phyloP scores from a whole-genome alignment of 768 basidiomycete species.

The Crassisporium funariophilum region DNA sequence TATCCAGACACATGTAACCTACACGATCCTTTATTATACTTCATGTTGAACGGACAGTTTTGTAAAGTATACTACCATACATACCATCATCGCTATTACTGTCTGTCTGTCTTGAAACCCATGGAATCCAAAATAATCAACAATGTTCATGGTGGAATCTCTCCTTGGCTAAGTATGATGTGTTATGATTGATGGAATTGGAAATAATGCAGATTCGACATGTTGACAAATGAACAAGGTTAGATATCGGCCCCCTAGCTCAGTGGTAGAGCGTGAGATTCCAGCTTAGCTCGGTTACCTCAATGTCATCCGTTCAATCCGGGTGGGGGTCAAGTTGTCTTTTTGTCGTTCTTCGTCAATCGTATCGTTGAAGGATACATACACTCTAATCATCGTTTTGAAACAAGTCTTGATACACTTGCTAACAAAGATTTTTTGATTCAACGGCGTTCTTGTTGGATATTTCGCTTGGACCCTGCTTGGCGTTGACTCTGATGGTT shows the following conservation, averaged over 20 bases:
- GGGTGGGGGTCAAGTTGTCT: conserved; percentile 33
- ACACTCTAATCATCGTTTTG: no score
- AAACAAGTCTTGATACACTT: no score
- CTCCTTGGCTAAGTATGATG: no score
- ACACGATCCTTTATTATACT: conserved; percentile 11
- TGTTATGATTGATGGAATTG: no score
- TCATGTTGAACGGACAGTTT: conserved; percentile 15
- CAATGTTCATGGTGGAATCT: no score
- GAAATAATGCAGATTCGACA: no score
- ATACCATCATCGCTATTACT: conserved; percentile 16
- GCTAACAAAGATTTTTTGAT: no score
- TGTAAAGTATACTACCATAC: conserved; percentile 25
- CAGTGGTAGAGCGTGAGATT: conserved; percentile 39
- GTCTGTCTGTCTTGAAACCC: conserved; percentile 11
- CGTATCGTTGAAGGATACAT: no score
- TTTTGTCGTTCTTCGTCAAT: conserved; percentile 2
- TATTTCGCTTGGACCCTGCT: no score
- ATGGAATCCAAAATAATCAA: no score
- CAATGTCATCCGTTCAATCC: conserved; percentile 39
- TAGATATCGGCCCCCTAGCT: conserved; percentile 38
- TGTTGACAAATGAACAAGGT: neutral
- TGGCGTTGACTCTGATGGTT: no score
- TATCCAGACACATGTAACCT: conserved; percentile 26
- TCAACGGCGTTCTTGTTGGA: no score
- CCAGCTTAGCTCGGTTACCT: conserved; percentile 23